Conservation (phyloP, 2,329 filamentous ascomycete genomes). For the Pseudocercospora fijiensis region DNA sequence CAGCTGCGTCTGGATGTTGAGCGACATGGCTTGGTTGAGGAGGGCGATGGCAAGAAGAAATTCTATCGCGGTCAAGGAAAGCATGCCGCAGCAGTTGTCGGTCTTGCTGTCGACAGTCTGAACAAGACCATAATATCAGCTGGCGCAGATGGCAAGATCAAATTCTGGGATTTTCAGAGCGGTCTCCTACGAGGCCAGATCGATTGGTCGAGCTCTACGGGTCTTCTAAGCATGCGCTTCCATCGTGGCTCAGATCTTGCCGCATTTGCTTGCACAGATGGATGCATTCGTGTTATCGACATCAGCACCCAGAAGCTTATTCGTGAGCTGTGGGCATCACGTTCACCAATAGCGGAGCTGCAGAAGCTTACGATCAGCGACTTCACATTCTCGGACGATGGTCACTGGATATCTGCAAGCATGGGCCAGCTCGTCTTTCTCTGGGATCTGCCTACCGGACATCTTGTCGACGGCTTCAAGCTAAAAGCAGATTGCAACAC, state of each 20-base stretch:
- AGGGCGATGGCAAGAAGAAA: constrained; percentile 44
- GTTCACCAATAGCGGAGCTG: constrained; percentile 29
- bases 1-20: constrained; percentile 64
- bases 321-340: constrained; percentile 84
- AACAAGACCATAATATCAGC: constrained; percentile 85
- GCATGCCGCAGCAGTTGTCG: constrained; percentile 80
- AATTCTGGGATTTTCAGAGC: constrained; percentile 95
- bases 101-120: constrained; percentile 82
- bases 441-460: constrained; percentile 94
- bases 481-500: constrained; percentile 77
- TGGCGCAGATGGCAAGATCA: constrained; percentile 85
- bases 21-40: constrained; percentile 34
- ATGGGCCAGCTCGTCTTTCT: constrained; percentile 78
- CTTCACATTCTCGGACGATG: constrained; percentile 77
- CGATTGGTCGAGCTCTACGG: constrained; percentile 75
- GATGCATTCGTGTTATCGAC: constrained; percentile 84
- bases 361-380: constrained; percentile 36
- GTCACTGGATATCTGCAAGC: constrained; percentile 87
- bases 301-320: constrained; percentile 87
- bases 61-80: constrained; percentile 60
- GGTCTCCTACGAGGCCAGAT: constrained; percentile 77
- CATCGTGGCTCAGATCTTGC: constrained; percentile 81
- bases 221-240: constrained; percentile 74
- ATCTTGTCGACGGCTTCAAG: constrained; percentile 88
- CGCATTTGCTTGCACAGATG: constrained; percentile 84